phyloP scores from a whole-genome alignment of 306 rosid genomes.

The Lablab purpureus region DNA sequence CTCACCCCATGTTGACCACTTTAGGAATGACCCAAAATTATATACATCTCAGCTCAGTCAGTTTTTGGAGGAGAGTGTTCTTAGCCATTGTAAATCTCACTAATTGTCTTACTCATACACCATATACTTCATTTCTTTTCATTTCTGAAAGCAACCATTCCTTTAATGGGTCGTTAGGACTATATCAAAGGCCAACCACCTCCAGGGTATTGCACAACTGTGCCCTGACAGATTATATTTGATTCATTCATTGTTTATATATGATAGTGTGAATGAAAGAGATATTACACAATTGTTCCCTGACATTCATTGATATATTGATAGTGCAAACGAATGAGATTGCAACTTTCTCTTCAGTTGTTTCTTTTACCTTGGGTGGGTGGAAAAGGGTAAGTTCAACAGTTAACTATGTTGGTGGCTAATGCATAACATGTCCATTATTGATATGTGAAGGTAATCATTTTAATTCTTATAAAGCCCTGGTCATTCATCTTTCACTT shows the following conservation, averaged over 20 bases:
- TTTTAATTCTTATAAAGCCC: no score
- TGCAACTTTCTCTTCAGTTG: neutral
- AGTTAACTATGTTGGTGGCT: conserved; percentile 4
- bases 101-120: conserved; percentile 41
- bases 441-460: no score
- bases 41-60: conserved; percentile 83
- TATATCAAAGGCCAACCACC: conserved; percentile 26
- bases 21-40: conserved; percentile 82
- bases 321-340: conserved; percentile 37
- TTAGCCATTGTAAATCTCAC: conserved; percentile 57
- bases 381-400: neutral
- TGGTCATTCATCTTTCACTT: no score
- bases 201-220: conserved; percentile 33
- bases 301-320: conserved; percentile 26
- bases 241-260: conserved; percentile 15
- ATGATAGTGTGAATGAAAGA: conserved; percentile 39
- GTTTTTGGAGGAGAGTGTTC: conserved; percentile 83
- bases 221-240: conserved; percentile 27
- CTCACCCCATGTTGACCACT: conserved; percentile 98
- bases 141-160: conserved; percentile 36
- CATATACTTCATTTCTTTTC: conserved; percentile 50
- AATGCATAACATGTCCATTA: neutral
- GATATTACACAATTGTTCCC: conserved; percentile 28
- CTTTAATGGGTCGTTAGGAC: conserved; percentile 31
- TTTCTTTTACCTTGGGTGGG: conserved; percentile 19